Percentiles rank a stretch among this genome's conserved stretches.
phyloP scores from a whole-genome alignment of 805 yeast genomes.

The Wickerhamiella lipophila region DNA sequence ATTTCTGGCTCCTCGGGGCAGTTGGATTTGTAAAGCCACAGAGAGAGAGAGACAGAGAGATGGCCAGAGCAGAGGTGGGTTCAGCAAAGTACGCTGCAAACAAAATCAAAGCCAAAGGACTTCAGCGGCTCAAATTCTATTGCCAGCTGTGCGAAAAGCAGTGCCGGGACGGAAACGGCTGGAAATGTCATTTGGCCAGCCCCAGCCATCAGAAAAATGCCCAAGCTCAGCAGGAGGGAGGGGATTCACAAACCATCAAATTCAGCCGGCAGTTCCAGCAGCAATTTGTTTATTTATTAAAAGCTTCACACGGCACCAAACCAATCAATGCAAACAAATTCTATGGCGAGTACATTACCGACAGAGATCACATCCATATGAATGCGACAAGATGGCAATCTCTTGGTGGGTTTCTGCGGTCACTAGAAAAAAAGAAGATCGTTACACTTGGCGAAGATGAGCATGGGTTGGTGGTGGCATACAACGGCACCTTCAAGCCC shows the following conservation, averaged over 20 bases:
- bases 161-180: slow-evolving; percentile 93
- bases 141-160: slow-evolving; percentile 87
- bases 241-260: slow-evolving; percentile 35
- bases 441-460: slow-evolving; percentile 38
- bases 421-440: slow-evolving; percentile 44
- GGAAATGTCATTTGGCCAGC: slow-evolving; percentile 76
- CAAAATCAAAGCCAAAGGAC: slow-evolving; percentile 67
- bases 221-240: slow-evolving; percentile 34
- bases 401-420: slow-evolving; percentile 52
- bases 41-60: slow-evolving; percentile 18
- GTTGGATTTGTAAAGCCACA: not conserved
- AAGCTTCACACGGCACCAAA: slow-evolving; percentile 69
- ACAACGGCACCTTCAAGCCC: slow-evolving; percentile 32
- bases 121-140: slow-evolving; percentile 74
- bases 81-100: slow-evolving; percentile 62
- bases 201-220: slow-evolving; percentile 59
- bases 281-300: slow-evolving; percentile 52
- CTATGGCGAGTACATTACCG: slow-evolving; percentile 78
- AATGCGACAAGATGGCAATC: slow-evolving; percentile 75
- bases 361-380: slow-evolving; percentile 78
- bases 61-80: slow-evolving; percentile 50
- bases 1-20: not conserved
- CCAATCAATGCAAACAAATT: slow-evolving; percentile 66
- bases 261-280: slow-evolving; percentile 48
- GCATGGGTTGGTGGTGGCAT: slow-evolving; percentile 37